phyloP scores from a whole-genome alignment of 495 filamentous ascomycete genomes.

The Talaromyces trachyspermus region DNA sequence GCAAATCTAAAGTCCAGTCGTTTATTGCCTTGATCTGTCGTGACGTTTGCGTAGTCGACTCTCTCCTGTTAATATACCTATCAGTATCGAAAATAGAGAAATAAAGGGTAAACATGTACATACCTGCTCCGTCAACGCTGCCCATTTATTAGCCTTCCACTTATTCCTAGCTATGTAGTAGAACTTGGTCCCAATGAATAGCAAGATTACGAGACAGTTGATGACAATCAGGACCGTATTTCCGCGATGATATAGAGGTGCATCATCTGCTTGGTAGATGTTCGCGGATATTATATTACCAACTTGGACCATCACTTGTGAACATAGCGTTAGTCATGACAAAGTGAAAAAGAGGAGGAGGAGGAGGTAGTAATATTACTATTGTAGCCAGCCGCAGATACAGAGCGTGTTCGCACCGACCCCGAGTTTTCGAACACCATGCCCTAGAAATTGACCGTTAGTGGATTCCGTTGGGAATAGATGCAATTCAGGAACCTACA shows the following conservation, averaged over 20 bases:
- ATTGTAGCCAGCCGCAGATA: slow-evolving; percentile 19
- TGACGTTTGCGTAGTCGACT: background rate
- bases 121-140: slow-evolving; percentile 23
- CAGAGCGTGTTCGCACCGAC: slow-evolving; percentile 26
- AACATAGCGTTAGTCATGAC: background rate
- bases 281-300: slow-evolving; percentile 45
- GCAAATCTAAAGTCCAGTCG: slow-evolving; percentile 22
- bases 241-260: slow-evolving; percentile 40
- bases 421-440: slow-evolving; percentile 22
- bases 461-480: background rate
- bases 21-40: background rate
- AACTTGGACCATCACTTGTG: slow-evolving; percentile 34
- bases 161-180: slow-evolving; percentile 31
- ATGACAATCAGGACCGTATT: slow-evolving; percentile 44
- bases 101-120: background rate
- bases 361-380: slow-evolving; percentile 9
- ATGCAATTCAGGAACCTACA: background rate
- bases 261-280: slow-evolving; percentile 51
- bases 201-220: slow-evolving; percentile 27
- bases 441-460: slow-evolving; percentile 4
- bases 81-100: background rate
- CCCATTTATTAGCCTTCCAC: slow-evolving; percentile 22
- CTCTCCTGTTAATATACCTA: background rate
- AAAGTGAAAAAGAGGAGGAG: slow-evolving; percentile 1
- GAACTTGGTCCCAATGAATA: slow-evolving; percentile 24